phyloP scores from a whole-genome alignment of 306 rosid genomes.

The Dryas alaskensis region DNA sequence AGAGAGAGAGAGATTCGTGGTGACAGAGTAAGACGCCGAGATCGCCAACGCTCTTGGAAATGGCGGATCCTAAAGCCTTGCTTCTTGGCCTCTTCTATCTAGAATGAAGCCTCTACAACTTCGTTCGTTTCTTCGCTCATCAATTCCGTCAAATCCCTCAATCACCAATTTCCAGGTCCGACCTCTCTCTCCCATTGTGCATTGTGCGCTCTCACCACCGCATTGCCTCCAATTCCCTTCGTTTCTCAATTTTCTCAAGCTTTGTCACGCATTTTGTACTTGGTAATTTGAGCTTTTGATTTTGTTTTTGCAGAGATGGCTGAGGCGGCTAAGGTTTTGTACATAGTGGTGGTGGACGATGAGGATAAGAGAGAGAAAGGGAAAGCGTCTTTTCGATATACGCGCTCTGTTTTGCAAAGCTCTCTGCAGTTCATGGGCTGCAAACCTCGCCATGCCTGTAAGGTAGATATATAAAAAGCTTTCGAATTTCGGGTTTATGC shows the following conservation, averaged over 20 bases:
- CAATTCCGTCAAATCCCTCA: background rate
- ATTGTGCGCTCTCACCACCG: background rate
- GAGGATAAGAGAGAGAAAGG: slow-evolving; percentile 41
- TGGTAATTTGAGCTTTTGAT: background rate
- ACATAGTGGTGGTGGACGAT: slow-evolving; percentile 72
- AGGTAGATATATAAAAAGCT: slow-evolving; percentile 40
- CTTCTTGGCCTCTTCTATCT: too few species aligned
- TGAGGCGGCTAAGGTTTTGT: slow-evolving; percentile 47
- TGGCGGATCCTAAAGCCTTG: slow-evolving; percentile 24
- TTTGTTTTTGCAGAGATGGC: slow-evolving; percentile 34
- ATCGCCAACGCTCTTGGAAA: slow-evolving; percentile 16
- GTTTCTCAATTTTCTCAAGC: background rate
- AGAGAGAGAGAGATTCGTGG: background rate
- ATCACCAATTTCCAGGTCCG: background rate
- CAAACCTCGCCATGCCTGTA: slow-evolving; percentile 87
- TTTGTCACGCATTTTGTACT: background rate
- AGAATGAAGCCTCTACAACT: too few species aligned
- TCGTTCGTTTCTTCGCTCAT: background rate
- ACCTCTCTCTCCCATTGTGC: background rate
- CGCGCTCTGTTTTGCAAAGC: slow-evolving; percentile 78
- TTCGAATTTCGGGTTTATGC: background rate
- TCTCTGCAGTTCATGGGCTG: slow-evolving; percentile 93
- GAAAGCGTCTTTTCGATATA: slow-evolving; percentile 64
- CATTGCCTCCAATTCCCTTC: background rate
- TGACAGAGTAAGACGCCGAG: slow-evolving; percentile 12